Conservation (phyloP, 345 rosid species). For the Physaria fendleri region DNA sequence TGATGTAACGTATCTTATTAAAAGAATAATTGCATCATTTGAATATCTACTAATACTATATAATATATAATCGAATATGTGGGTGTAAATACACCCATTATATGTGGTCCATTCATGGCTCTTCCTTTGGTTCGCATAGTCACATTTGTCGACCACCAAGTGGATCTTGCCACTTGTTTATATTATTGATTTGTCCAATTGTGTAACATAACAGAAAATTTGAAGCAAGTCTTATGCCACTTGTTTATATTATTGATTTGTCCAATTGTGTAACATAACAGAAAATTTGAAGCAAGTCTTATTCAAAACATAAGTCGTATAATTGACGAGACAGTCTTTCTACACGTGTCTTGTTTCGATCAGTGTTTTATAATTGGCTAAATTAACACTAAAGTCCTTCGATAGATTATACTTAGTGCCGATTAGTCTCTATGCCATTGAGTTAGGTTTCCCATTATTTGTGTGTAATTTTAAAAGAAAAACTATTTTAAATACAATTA, state of each 20-base stretch:
- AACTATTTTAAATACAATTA: too few species aligned
- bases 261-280: constrained; percentile 21
- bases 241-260: constrained; percentile 1
- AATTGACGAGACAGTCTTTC: background rate
- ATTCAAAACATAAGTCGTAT: background rate
- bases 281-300: constrained; percentile 7
- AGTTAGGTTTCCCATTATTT: too few species aligned
- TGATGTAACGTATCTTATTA: constrained; percentile 14
- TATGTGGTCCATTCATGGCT: constrained; percentile 22
- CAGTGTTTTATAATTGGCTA: background rate
- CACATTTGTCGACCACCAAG: constrained; percentile 18
- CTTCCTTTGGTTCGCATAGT: constrained; percentile 9
- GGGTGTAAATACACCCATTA: constrained; percentile 26
- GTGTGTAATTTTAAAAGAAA: too few species aligned
- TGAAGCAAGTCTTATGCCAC: background rate
- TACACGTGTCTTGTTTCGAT: constrained; percentile 7
- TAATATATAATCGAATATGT: background rate
- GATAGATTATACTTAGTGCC: background rate
- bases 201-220: constrained; percentile 15
- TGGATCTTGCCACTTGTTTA: constrained; percentile 7
- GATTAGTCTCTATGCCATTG: too few species aligned
- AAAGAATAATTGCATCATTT: constrained; percentile 1
- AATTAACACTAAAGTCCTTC: background rate
- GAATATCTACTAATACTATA: background rate
- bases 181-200: constrained; percentile 14